Base-by-base conservation (phyloP, 2,329 filamentous ascomycete genomes). In the Ilyonectria sp. region DNA sequence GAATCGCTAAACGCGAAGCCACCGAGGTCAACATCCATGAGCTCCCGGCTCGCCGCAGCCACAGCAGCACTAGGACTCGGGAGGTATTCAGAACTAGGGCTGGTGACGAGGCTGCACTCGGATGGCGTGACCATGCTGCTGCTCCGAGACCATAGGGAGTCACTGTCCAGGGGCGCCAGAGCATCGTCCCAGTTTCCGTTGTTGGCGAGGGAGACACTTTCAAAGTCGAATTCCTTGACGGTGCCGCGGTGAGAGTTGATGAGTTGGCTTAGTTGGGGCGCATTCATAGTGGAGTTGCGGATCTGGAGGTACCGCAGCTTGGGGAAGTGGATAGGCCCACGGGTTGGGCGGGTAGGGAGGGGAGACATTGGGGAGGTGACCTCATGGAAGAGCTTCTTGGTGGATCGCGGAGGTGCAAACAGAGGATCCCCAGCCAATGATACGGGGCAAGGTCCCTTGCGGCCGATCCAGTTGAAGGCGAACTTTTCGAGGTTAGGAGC, bases 161-260 rank as follows among this genome's bases (percentile, higher is more conserved):
- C 82, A 69, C 75, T 81, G 69, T 83, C 79, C 63, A 97, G 82
- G 2, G 93, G 92, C 44, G 90, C 89, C n/a, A 97, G 86, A 0
- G 93, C 94, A 33, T 94, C 91, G 65, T 96, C 92, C 94, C 94
- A 97, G 64, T 86, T 91, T 31, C 92, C 94, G 37, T 84, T 84
- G 67, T 88, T 86, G 57, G 90, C 86, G 49, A 97, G 86, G 33
- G 87, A 85, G 19, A 95, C 90, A 69, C 93, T 91, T 77, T 94
- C 91, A 79, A 97, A 94, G 78, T 94, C 91, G 76, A 95, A 94
- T 76, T 95, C 92, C 70, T 88, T 86, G 52, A 97, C 88, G 1
- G 90, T 91, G 62, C 84, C 83, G 33, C 89, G 87, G 80, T 97
- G 93, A 13, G 84, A 82, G 56, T 85, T 81, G 65, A 96, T 90